Evolutionary conservation across 2,329 filamentous ascomycete genomes (phyloP), one percentile per base, ranked within the genome.

Genomic region (Fusarium napiforme): DNA sequence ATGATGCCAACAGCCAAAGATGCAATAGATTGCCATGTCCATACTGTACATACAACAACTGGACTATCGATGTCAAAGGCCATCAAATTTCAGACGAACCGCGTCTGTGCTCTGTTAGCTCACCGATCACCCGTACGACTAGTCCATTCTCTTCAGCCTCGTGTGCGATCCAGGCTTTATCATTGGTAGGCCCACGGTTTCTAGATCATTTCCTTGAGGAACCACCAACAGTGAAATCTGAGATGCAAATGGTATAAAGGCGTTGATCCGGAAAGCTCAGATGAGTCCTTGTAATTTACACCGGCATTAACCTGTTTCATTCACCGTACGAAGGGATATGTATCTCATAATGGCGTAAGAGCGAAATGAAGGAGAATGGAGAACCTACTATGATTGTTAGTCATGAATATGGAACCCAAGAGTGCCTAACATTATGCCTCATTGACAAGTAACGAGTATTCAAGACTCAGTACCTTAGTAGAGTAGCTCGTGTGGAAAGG

Each of bases 41-140:
- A 34, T 23, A 28, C 28, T 28, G 28, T 28, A 34, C 32, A 34
- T 34, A 12, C 18, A 39, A 46, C 42, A 52, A 28, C 49, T 36
- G 16, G 30, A 52, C 49, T 52, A 23, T 28, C 30, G 43, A 56
- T 32, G 55, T 42, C 42, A 58, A 23, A 21, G 28, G 28, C 15
- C 47, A 23, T 26, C 28, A 23, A 34, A 23, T 50, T 19, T 50
- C 30, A 50, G 16, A 50, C 47, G 30, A 70, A 70, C 66, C 52
- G 30, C 43, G 70, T 72, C 69, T 56, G 65, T 71, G 71, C 71
- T 57, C 47, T n/a, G 26, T 52, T 71, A 74, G 71, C 56, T 59
- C 39, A 46, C 60, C 60, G 46, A 72, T 64, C 67, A 43, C 49
- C 61, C 47, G 34, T 46, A 46, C 37, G 34, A 43, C 71, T 60